phyloP scores from a whole-genome alignment of 2,329 filamentous ascomycete species.

The Proliferodiscus dingleyae region DNA sequence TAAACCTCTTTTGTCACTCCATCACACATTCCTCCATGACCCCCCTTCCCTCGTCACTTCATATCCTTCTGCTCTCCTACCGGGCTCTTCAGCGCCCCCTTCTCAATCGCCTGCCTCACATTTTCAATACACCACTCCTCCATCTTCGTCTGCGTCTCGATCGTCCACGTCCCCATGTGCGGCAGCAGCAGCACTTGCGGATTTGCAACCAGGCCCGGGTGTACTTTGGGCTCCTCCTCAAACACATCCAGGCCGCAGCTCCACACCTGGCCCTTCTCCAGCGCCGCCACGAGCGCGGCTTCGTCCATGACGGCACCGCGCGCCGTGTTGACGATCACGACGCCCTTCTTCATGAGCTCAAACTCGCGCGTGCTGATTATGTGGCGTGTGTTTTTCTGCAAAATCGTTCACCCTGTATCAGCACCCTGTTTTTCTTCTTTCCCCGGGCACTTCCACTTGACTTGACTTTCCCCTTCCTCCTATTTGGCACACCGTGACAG shows the following conservation, averaged over 20 bases:
- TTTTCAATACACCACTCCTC: constrained; percentile 73
- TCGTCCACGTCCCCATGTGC: constrained; percentile 81
- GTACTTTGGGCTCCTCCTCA: constrained; percentile 73
- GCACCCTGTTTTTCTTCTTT: neutral
- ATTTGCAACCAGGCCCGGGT: constrained; percentile 67
- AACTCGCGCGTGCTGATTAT: constrained; percentile 70
- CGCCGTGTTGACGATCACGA: constrained; percentile 78
- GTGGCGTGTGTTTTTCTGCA: constrained; percentile 63
- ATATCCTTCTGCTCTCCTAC: constrained; percentile 66
- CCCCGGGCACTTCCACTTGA: no score
- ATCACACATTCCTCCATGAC: no score
- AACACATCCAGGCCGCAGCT: constrained; percentile 76
- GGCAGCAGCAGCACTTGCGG: constrained; percentile 70
- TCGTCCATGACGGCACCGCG: constrained; percentile 81
- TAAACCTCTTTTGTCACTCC: no score
- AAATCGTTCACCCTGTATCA: neutral
- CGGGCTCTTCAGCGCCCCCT: constrained; percentile 59
- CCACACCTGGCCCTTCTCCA: constrained; percentile 64
- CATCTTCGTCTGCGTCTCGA: constrained; percentile 61
- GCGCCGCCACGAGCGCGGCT: constrained; percentile 67
- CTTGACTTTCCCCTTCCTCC: no score
- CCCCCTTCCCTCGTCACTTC: no score
- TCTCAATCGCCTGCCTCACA: constrained; percentile 56
- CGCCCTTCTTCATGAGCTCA: constrained; percentile 69
- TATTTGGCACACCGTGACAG: no score